These are phyloP conservation scores for Ilyonectria mors-panacis DNA, from an alignment of 2,329 filamentous ascomycete species.

Conservation along the genomic window DNA sequence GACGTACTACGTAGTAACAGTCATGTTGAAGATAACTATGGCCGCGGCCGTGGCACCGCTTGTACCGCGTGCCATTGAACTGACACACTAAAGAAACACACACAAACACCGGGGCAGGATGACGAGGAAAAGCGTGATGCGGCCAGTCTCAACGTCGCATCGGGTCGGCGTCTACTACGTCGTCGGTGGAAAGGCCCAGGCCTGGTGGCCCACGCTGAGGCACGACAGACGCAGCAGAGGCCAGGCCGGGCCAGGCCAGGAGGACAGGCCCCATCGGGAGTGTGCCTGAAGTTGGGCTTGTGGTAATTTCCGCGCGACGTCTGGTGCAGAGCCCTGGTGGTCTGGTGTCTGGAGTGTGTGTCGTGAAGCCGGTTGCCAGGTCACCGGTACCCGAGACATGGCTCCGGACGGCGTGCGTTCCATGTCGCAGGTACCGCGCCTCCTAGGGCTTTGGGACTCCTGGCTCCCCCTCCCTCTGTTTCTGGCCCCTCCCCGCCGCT, in stretches of 20 bases:
- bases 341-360: conserved; percentile 15
- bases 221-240: conserved; percentile 9
- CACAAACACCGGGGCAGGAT: conserved; percentile 13
- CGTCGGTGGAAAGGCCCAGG: conserved; percentile 3
- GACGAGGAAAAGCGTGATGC: conserved; percentile 24
- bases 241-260: conserved; percentile 3
- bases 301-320: conserved; percentile 35
- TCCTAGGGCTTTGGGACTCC: conserved; percentile 33
- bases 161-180: background rate
- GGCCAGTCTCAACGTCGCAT: conserved; percentile 13
- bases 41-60: background rate
- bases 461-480: conserved; percentile 34
- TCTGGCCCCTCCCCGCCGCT: conserved; percentile 4
- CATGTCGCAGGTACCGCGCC: conserved; percentile 39
- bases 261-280: conserved; percentile 25
- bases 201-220: conserved; percentile 3
- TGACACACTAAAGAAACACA: conserved; percentile 28
- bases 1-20: background rate
- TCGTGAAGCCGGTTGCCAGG: conserved; percentile 26
- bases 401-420: conserved; percentile 5
- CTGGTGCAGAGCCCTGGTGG: conserved; percentile 21
- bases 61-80: conserved; percentile 12
- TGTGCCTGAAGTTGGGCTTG: conserved; percentile 31
- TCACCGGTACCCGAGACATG: conserved; percentile 41
- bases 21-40: background rate